Base-by-base conservation (phyloP, 2,329 filamentous ascomycete species). In the Colletotrichum filicis region DNA sequence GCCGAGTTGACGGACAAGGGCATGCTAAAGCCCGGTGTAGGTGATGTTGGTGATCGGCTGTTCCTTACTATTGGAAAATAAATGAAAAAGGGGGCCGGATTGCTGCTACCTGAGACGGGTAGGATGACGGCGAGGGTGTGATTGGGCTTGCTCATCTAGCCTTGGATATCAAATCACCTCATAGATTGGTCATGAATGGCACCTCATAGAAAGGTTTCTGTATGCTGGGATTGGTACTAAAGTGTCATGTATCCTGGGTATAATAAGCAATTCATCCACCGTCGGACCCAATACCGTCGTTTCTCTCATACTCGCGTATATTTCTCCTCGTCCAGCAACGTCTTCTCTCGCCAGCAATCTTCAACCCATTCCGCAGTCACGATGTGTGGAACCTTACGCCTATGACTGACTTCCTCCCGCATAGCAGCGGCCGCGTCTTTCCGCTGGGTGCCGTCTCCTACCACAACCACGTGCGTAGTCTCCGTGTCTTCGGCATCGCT, bases 21-120 rank as follows among this genome's bases (percentile, higher is more conserved):
- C 9, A 98, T 98, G 95, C 92, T 98, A 75, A 93, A 93, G 85
- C 95, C 95, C 0, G 96, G 96, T 0, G 79, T 98, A 75, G 96
- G 95, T 1, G 96, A 98, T 83, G 92, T 98, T 70, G 96, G 96
- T 1, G 96, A 98, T 84, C 87, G 96, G 62, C 82, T 98, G 83
- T 98, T 96, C 83, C 85, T 97, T 84, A 97, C 95, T 0, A 89
- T 96, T 81, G 95, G 95, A 26, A 98, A 97, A 82, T 97, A 35
- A 35, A 35, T 30, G 28, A 80, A 68, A 37, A 52, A 16, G 11
- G 66, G 5, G 32, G 12, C n/a, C 35, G 26, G 26, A 26, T 56
- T 32, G 6, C 35, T 37, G 9, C 11, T 35, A 37, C 35, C 35
- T 14, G 35, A 12, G 35, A 5, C 35, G 32, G 28, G 28, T 8